phyloP scores from a whole-genome alignment of 1,139 yeast species.

The Casaregolazyma suthepensis region DNA sequence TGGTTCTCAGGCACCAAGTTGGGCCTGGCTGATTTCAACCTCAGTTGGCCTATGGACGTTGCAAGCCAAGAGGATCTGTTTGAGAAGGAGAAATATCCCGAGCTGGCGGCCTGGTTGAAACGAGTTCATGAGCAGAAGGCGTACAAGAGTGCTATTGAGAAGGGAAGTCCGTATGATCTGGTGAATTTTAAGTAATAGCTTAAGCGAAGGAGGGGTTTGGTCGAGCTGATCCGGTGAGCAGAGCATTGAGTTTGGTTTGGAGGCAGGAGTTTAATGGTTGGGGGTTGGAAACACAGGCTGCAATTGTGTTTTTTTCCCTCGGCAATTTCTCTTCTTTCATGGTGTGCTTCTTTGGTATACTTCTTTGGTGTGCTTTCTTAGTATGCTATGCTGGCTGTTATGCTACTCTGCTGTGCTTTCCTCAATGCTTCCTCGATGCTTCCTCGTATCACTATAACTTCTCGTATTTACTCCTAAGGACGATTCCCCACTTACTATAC shows the following conservation, averaged over 20 bases:
- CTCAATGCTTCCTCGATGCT: no score
- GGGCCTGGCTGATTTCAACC: neutral
- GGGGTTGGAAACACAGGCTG: no score
- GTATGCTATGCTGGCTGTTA: no score
- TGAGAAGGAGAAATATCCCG: neutral
- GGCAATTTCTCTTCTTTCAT: no score
- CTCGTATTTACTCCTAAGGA: no score
- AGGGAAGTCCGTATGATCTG: neutral
- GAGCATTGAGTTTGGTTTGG: no score
- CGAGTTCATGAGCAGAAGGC: neutral
- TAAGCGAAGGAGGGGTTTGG: neutral
- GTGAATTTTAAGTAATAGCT: neutral
- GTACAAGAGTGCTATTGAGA: neutral
- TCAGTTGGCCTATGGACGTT: neutral
- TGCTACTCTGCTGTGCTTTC: no score
- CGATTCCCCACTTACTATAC: no score
- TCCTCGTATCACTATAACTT: no score
- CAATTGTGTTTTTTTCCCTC: no score
- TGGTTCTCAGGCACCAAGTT: neutral
- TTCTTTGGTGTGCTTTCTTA: no score
- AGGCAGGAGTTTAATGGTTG: neutral
- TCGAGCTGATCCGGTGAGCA: neutral
- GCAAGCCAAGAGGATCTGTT: neutral
- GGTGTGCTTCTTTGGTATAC: no score
- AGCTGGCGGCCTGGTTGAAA: neutral